phyloP scores from a whole-genome alignment of 192 early-diverging fungal genomes.

The Coemansia sp. region DNA sequence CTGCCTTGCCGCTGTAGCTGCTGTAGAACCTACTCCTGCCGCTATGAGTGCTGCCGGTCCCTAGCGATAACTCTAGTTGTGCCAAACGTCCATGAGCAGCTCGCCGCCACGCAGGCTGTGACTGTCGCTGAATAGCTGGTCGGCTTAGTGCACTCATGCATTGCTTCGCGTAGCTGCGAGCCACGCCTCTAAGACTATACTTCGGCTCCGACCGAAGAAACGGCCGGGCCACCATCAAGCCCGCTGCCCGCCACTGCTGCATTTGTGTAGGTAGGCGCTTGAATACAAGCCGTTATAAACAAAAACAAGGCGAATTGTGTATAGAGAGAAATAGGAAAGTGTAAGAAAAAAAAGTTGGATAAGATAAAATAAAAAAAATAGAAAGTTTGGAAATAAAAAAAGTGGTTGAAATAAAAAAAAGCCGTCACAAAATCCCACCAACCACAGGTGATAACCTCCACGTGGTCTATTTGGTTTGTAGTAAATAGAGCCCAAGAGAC shows the following conservation, averaged over 20 bases:
- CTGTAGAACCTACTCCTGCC: background rate
- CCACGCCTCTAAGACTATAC: background rate
- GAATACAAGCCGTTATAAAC: background rate
- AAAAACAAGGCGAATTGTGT: background rate
- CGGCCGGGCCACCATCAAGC: background rate
- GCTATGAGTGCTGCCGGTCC: background rate
- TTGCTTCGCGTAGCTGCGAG: background rate
- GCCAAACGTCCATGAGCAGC: background rate
- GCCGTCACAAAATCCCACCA: background rate
- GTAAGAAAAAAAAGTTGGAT: background rate
- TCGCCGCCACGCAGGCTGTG: background rate
- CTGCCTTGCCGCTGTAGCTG: background rate
- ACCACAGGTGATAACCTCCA: background rate
- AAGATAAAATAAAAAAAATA: slow-evolving; percentile 3
- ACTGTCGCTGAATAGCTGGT: background rate
- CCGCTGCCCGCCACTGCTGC: background rate
- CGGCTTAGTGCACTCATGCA: background rate
- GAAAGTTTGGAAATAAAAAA: background rate
- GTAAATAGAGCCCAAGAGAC: background rate
- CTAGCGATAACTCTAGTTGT: background rate
- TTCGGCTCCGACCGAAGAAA: background rate
- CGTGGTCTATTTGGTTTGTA: slow-evolving; percentile 3
- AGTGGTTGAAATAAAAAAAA: background rate
- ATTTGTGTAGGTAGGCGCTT: background rate
- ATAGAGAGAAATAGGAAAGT: background rate